Evolutionary conservation across 495 filamentous ascomycete species (phyloP).

Genomic region (Penicillium pancosmium): DNA sequence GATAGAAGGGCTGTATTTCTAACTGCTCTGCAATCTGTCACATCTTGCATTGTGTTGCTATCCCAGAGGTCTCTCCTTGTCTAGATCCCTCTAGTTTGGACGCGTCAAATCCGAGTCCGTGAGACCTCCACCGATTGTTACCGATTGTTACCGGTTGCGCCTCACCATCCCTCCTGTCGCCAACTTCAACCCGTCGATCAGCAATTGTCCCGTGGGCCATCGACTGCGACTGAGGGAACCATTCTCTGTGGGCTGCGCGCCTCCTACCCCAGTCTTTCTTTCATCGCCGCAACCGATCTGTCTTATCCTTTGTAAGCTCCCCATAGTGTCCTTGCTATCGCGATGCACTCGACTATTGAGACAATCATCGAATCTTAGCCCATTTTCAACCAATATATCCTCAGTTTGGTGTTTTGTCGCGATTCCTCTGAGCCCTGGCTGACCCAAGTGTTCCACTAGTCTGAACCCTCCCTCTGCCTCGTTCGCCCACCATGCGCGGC

Average conservation of each 20-base stretch:
- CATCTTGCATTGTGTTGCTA: slow-evolving; percentile 6
- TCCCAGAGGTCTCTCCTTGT: background rate
- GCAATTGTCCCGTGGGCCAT: slow-evolving; percentile 22
- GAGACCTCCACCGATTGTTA: slow-evolving; percentile 20
- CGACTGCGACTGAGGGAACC: background rate
- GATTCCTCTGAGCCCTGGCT: background rate
- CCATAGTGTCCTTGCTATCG: slow-evolving; percentile 7
- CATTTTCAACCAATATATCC: background rate
- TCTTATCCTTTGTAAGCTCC: slow-evolving; percentile 20
- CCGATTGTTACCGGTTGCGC: slow-evolving; percentile 23
- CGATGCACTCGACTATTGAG: slow-evolving; percentile 15
- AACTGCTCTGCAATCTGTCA: background rate
- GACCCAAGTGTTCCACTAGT: background rate
- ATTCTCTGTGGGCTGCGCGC: slow-evolving; percentile 1
- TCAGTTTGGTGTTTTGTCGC: background rate
- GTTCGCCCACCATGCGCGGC: slow-evolving; percentile 34
- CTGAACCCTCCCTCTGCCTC: slow-evolving; percentile 6
- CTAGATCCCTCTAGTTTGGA: slow-evolving; percentile 14
- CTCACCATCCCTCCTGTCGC: slow-evolving; percentile 27
- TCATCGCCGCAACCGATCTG: slow-evolving; percentile 20
- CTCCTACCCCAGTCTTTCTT: background rate
- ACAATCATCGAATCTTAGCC: background rate
- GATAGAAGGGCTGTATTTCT: background rate
- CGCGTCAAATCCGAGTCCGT: slow-evolving; percentile 28
- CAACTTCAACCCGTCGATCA: slow-evolving; percentile 20